A percentile compares a stretch with the other conserved stretches of the same genome.
Evolutionary conservation across 441 rosid species (phyloP).

Genomic region (Adansonia rubrostipa): DNA sequence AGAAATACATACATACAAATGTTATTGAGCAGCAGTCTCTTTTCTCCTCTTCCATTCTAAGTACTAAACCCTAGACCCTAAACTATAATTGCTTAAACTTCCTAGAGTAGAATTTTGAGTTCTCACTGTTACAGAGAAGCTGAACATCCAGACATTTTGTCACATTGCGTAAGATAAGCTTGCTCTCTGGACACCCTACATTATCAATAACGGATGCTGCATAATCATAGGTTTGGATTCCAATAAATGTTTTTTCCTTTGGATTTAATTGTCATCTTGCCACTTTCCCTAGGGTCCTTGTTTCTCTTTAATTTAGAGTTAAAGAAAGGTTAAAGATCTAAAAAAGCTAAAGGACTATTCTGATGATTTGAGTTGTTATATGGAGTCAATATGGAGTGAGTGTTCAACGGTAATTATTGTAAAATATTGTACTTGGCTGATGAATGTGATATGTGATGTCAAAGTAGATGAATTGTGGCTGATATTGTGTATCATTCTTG

Average conservation of each 20-base stretch:
- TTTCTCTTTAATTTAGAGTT: neutral
- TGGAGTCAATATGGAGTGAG: constrained; percentile 5
- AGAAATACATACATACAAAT: neutral
- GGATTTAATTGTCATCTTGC: neutral
- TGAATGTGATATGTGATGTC: constrained; percentile 2
- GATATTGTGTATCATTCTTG: constrained; percentile 19
- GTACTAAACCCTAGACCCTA: too few species aligned
- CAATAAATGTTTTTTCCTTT: neutral
- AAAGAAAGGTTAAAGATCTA: constrained; percentile 8
- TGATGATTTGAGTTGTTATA: constrained; percentile 15
- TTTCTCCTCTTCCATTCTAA: too few species aligned
- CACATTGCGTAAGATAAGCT: constrained; percentile 7
- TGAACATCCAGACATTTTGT: constrained; percentile 6
- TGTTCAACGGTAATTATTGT: neutral
- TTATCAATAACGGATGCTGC: neutral
- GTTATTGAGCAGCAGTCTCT: neutral
- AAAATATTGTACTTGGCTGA: neutral
- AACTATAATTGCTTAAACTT: constrained; percentile 13
- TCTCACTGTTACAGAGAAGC: neutral
- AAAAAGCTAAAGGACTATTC: neutral
- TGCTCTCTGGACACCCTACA: neutral
- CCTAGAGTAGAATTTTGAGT: neutral
- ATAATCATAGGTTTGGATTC: neutral
- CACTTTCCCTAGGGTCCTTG: neutral
- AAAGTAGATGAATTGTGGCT: constrained; percentile 11